phyloP scores from a whole-genome alignment of 2,329 filamentous ascomycete genomes.

The Blastomyces gilchristii region DNA sequence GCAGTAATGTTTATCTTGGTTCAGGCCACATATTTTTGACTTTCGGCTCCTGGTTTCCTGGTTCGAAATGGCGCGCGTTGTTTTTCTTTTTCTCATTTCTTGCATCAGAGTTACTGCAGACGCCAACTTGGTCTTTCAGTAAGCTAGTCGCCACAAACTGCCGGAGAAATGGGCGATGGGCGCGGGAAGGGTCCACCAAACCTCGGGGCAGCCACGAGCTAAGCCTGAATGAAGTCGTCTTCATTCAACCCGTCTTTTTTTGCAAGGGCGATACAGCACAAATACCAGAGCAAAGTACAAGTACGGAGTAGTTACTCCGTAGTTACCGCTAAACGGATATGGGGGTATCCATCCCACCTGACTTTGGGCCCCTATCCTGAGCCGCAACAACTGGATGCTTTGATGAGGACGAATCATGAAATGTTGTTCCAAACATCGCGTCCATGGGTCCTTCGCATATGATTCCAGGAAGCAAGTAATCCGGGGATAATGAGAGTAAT shows the following conservation, averaged over 20 bases:
- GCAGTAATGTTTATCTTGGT: too few species aligned
- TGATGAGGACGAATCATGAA: background rate
- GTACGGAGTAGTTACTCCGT: too few species aligned
- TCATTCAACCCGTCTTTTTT: background rate
- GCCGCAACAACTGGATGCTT: background rate
- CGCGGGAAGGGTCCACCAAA: constrained; percentile 2
- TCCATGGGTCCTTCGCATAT: background rate
- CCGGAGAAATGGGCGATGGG: constrained; percentile 3
- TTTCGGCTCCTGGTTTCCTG: background rate
- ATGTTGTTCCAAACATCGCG: background rate
- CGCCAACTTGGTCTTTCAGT: too few species aligned
- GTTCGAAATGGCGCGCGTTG: background rate
- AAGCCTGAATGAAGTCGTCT: background rate
- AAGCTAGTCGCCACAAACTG: background rate
- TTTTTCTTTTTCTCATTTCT: background rate
- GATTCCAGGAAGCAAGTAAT: background rate
- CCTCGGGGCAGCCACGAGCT: background rate
- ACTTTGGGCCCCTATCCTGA: background rate
- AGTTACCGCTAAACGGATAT: background rate
- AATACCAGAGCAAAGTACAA: background rate
- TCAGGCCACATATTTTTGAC: background rate
- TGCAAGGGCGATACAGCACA: background rate
- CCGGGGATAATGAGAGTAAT: background rate
- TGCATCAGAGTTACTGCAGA: background rate
- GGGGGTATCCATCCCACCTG: background rate